phyloP scores from a whole-genome alignment of 2,329 filamentous ascomycete species.

The Trichoderma simmonsii region DNA sequence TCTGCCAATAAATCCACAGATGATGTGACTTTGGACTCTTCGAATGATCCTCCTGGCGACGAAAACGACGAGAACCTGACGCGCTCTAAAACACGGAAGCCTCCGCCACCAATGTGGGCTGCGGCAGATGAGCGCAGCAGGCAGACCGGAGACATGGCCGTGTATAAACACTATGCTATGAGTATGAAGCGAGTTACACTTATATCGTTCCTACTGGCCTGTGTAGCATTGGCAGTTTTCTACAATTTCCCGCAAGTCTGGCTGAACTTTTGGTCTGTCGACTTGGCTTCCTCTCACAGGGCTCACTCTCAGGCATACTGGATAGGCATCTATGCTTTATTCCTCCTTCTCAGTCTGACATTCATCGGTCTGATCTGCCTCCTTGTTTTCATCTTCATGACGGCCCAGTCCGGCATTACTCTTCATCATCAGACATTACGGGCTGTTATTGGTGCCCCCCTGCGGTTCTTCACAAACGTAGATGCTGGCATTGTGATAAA shows the following conservation, averaged over 20 bases:
- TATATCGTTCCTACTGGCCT: conserved; percentile 23
- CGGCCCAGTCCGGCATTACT: conserved; percentile 29
- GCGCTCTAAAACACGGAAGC: not conserved
- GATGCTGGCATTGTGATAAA: conserved; percentile 43
- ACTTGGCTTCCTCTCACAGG: conserved; percentile 17
- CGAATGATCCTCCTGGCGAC: not conserved
- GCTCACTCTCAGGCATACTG: conserved; percentile 27
- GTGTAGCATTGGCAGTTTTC: conserved; percentile 27
- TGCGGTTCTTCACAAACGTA: conserved; percentile 41
- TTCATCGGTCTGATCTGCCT: conserved; percentile 21
- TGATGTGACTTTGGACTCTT: not conserved
- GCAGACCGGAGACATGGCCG: conserved; percentile 31
- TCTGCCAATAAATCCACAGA: not conserved
- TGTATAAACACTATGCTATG: conserved; percentile 36
- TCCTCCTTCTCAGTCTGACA: conserved; percentile 14
- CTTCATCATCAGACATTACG: conserved; percentile 35
- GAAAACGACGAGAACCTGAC: not conserved
- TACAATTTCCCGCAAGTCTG: conserved; percentile 35
- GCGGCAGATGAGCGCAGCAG: conserved; percentile 24
- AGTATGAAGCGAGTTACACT: conserved; percentile 26
- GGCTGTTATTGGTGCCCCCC: conserved; percentile 37
- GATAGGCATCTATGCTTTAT: conserved; percentile 31
- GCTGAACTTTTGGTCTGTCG: conserved; percentile 41
- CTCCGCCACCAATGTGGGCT: not conserved
- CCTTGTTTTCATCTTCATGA: conserved; percentile 27